Percentiles rank a stretch among this genome's conserved stretches.
phyloP scores from a whole-genome alignment of 1,284 basidiomycete species.

The Cutaneotrichosporon mucoides region DNA sequence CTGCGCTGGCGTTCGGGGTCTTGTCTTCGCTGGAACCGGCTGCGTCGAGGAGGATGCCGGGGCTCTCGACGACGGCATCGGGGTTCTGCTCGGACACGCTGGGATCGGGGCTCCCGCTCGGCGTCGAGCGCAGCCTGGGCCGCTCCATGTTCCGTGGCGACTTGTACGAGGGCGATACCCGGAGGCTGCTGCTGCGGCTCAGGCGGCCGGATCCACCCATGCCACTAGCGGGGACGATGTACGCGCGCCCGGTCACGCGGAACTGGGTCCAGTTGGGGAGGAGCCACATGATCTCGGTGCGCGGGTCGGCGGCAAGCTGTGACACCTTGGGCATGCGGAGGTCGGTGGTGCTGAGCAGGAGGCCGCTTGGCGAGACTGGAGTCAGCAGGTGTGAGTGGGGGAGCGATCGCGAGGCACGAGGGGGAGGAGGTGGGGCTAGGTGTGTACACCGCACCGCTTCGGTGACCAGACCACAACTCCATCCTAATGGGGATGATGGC shows the following conservation, averaged over 20 bases:
- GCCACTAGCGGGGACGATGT: constrained; percentile 21
- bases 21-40: no score
- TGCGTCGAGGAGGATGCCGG: neutral
- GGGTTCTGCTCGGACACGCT: no score
- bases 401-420: neutral
- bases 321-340: constrained; percentile 42
- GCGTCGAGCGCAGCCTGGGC: neutral
- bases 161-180: neutral
- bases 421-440: neutral
- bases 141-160: neutral
- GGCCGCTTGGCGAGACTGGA: constrained; percentile 2
- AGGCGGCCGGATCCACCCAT: neutral
- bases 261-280: constrained; percentile 42
- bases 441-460: neutral
- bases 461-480: neutral
- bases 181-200: neutral
- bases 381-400: neutral
- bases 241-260: constrained; percentile 39
- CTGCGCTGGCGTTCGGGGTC: no score
- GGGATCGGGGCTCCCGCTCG: neutral
- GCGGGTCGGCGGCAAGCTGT: constrained; percentile 31
- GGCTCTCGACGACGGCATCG: no score
- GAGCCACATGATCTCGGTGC: constrained; percentile 43
- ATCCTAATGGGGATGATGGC: no score
- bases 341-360: constrained; percentile 46